Conservation (phyloP, 768 basidiomycete genomes). For the Suillus subalutaceus region DNA sequence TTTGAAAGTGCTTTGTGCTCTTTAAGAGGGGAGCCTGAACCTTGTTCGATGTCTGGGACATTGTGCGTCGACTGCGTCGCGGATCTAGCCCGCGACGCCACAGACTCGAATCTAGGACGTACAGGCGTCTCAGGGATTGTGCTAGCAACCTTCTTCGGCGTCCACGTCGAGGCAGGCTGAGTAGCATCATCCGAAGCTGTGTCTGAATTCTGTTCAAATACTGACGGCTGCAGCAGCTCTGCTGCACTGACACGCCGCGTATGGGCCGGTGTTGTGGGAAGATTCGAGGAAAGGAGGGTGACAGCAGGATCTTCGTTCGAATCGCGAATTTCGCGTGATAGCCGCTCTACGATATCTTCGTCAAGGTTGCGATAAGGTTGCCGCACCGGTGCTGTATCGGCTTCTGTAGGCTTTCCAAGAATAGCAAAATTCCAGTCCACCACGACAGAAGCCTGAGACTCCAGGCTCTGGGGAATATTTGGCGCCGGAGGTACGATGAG, state of each 20-base stretch:
- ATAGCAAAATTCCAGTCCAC: slow-evolving; percentile 53
- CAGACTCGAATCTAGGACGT: slow-evolving; percentile 23
- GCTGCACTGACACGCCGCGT: slow-evolving; percentile 22
- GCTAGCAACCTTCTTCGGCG: slow-evolving; percentile 15
- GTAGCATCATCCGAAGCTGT: background rate
- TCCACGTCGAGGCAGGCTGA: background rate
- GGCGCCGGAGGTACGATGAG: slow-evolving; percentile 46
- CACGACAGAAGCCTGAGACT: slow-evolving; percentile 54
- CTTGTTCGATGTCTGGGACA: slow-evolving; percentile 12
- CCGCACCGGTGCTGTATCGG: slow-evolving; percentile 19
- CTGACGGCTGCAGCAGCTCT: slow-evolving; percentile 28
- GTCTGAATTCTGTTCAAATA: slow-evolving; percentile 9
- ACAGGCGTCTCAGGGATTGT: slow-evolving; percentile 22
- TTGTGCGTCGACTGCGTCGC: slow-evolving; percentile 16
- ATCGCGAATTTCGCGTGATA: slow-evolving; percentile 27
- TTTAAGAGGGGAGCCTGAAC: background rate
- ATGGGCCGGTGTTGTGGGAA: slow-evolving; percentile 11
- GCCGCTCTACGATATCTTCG: slow-evolving; percentile 19
- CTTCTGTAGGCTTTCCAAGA: slow-evolving; percentile 33
- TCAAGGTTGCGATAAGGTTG: slow-evolving; percentile 32
- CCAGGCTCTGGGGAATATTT: slow-evolving; percentile 47
- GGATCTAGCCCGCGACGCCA: slow-evolving; percentile 20
- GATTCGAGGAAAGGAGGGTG: slow-evolving; percentile 5
- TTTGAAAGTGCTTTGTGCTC: slow-evolving; percentile 9
- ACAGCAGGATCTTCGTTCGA: slow-evolving; percentile 20